Conservation (phyloP, 2,329 filamentous ascomycete species). For the Eurotiales sp. region DNA sequence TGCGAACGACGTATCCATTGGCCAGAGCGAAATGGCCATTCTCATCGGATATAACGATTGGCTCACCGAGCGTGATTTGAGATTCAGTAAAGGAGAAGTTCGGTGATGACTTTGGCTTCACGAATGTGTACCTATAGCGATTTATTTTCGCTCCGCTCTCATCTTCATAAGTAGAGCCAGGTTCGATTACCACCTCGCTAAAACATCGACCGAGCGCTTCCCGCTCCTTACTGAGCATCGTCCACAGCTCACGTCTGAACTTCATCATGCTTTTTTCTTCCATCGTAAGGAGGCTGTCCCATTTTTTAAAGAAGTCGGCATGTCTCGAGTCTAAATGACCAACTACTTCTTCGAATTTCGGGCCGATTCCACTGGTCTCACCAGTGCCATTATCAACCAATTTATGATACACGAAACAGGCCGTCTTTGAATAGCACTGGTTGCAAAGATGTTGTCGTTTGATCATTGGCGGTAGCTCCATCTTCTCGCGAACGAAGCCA, state of each 20-base stretch:
- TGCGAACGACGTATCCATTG: conserved; percentile 80
- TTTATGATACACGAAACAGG: conserved; percentile 93
- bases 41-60: conserved; percentile 94
- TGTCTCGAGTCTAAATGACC: conserved; percentile 71
- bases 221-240: conserved; percentile 83
- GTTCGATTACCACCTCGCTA: conserved; percentile 77
- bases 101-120: conserved; percentile 61
- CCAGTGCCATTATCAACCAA: conserved; percentile 79
- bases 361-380: conserved; percentile 74
- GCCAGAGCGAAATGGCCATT: conserved; percentile 91
- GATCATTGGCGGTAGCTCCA: conserved; percentile 80
- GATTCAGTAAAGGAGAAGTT: conserved; percentile 87
- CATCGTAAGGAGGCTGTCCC: conserved; percentile 88
- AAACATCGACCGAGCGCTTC: conserved; percentile 90
- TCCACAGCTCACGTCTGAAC: conserved; percentile 88
- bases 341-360: conserved; percentile 78
- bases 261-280: conserved; percentile 90
- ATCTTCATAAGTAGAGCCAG: conserved; percentile 69
- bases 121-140: conserved; percentile 78
- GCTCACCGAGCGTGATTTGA: conserved; percentile 80
- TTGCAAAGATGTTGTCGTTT: conserved; percentile 77
- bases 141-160: conserved; percentile 77
- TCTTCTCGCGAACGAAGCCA: conserved; percentile 75
- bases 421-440: conserved; percentile 82
- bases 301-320: conserved; percentile 84